These are phyloP conservation scores for Amorphotheca resinae DNA, from an alignment of 495 filamentous ascomycete genomes.

Conservation along the genomic window DNA sequence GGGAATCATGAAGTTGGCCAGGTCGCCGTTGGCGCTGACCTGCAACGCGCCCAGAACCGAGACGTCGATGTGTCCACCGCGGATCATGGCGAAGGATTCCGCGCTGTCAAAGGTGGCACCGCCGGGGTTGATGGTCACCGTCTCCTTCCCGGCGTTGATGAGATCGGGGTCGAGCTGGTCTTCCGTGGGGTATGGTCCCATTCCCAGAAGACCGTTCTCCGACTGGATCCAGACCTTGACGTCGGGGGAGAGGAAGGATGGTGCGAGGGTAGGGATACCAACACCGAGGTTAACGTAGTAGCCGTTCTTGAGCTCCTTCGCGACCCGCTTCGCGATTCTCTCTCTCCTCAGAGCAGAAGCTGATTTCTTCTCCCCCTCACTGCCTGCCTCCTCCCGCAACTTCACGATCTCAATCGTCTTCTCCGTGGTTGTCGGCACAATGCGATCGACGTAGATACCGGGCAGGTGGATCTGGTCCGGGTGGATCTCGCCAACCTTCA, in stretches of 20 bases:
- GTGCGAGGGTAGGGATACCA: constrained; percentile 33
- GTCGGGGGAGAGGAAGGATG: constrained; percentile 37
- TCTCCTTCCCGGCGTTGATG: constrained; percentile 93
- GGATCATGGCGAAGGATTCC: constrained; percentile 92
- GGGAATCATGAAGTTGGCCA: constrained; percentile 91
- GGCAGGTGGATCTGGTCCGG: constrained; percentile 47
- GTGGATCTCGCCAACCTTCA: constrained; percentile 44
- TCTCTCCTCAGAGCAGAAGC: constrained; percentile 33
- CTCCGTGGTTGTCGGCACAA: constrained; percentile 41
- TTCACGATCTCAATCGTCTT: constrained; percentile 48
- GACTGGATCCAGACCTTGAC: constrained; percentile 71
- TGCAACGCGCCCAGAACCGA: constrained; percentile 91
- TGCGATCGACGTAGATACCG: constrained; percentile 51
- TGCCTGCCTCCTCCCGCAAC: constrained; percentile 24
- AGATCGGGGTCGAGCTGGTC: constrained; percentile 64
- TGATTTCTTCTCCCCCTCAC: constrained; percentile 17
- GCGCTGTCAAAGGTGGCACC: constrained; percentile 73
- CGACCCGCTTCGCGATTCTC: constrained; percentile 46
- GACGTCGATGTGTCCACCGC: constrained; percentile 74
- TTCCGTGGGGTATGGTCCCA: constrained; percentile 60
- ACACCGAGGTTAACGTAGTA: constrained; percentile 59
- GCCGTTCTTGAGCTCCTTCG: constrained; percentile 49
- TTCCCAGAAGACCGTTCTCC: constrained; percentile 87
- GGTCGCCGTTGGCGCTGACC: constrained; percentile 67
- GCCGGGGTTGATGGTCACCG: constrained; percentile 71